A percentile compares a stretch with the other conserved stretches of the same genome.
Conservation (phyloP, 441 rosid genomes). For the Daphne laureola region DNA sequence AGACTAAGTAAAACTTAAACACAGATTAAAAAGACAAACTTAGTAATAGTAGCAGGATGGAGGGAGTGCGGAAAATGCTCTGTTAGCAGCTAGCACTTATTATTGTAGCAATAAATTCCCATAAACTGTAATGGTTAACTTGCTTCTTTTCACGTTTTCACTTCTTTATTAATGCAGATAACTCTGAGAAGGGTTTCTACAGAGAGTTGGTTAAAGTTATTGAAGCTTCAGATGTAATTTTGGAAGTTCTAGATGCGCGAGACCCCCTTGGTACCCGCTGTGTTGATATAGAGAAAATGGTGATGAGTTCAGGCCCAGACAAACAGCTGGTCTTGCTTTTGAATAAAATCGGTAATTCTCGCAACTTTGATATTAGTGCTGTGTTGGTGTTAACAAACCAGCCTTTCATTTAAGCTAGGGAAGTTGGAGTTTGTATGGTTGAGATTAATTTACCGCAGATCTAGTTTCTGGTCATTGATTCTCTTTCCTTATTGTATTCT, state of each 20-base stretch:
- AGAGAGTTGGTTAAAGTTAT: conserved; percentile 91
- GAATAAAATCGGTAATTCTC: conserved; percentile 74
- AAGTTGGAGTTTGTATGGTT: no score
- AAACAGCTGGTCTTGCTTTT: conserved; percentile 78
- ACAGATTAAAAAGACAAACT: no score
- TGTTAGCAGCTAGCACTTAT: no score
- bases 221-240: conserved; percentile 85
- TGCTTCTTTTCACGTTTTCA: background rate
- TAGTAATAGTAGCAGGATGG: no score
- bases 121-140: background rate
- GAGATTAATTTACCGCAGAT: no score
- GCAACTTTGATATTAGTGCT: background rate
- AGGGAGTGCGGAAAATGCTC: no score
- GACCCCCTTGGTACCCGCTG: conserved; percentile 95
- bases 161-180: conserved; percentile 34
- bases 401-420: background rate
- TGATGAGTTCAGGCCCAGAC: conserved; percentile 69
- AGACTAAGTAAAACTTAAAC: no score
- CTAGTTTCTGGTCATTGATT: background rate
- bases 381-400: background rate
- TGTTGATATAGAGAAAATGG: conserved; percentile 92
- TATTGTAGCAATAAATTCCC: no score
- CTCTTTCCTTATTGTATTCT: conserved; percentile 1
- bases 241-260: conserved; percentile 92
- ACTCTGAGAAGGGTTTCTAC: conserved; percentile 81